Conservation (phyloP, 2,329 filamentous ascomycete genomes). For the Lizonia empirigonia region DNA sequence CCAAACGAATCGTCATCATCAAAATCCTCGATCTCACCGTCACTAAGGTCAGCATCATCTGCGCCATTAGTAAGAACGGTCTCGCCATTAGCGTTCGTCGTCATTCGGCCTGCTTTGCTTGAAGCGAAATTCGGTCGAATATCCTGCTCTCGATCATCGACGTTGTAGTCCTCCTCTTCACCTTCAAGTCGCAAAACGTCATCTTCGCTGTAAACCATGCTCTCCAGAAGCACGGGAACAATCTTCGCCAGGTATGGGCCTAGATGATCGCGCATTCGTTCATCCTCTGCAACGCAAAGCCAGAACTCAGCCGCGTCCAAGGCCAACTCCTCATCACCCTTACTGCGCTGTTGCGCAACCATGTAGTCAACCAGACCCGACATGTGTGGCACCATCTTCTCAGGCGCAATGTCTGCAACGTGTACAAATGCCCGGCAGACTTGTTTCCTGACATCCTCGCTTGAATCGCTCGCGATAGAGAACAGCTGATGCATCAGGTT, state of each 20-base stretch:
- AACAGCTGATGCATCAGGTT: conserved; percentile 83
- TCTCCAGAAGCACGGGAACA: conserved; percentile 86
- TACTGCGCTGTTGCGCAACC: conserved; percentile 81
- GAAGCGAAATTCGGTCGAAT: conserved; percentile 93
- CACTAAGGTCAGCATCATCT: conserved; percentile 72
- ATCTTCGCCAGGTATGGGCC: conserved; percentile 81
- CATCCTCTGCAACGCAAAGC: conserved; percentile 89
- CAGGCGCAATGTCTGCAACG: conserved; percentile 86
- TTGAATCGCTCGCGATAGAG: conserved; percentile 75
- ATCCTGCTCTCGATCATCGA: conserved; percentile 87
- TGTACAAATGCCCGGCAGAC: conserved; percentile 94
- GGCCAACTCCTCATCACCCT: conserved; percentile 84
- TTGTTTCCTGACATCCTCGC: conserved; percentile 83
- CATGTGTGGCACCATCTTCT: conserved; percentile 89
- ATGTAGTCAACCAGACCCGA: conserved; percentile 90
- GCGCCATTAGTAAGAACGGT: conserved; percentile 52
- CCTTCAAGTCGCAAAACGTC: conserved; percentile 85
- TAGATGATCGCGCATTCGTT: conserved; percentile 75
- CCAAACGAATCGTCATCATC: conserved; percentile 73
- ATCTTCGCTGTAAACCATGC: conserved; percentile 96
- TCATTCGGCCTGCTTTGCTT: conserved; percentile 64
- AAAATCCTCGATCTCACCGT: conserved; percentile 80
- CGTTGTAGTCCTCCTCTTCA: conserved; percentile 81
- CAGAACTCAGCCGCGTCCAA: conserved; percentile 97
- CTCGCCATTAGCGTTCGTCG: conserved; percentile 55